These are phyloP conservation scores for Sodiomyces alkalinus DNA, from an alignment of 2,329 filamentous ascomycete genomes.

Conservation along the genomic window DNA sequence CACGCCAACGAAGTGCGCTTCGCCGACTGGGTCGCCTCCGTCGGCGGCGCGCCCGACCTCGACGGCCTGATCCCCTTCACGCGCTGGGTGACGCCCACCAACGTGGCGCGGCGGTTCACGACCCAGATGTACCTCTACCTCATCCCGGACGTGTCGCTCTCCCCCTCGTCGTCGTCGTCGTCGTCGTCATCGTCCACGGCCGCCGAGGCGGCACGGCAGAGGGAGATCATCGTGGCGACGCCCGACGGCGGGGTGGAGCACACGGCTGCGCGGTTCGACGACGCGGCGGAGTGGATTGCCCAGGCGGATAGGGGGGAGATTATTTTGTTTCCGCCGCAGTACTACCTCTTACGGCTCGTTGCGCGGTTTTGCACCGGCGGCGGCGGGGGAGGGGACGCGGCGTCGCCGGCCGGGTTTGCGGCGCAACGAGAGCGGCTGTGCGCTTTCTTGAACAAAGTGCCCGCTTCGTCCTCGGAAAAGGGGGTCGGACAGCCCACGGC, in stretches of 20 bases:
- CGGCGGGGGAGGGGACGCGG: constrained; percentile 10
- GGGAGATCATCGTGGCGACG: constrained; percentile 45
- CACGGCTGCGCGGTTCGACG: constrained; percentile 65
- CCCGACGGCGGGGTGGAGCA: constrained; percentile 54
- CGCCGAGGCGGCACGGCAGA: constrained; percentile 20
- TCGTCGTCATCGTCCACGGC: constrained; percentile 9
- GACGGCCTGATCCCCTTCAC: constrained; percentile 59
- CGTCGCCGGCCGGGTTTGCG: constrained; percentile 20
- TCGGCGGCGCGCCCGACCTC: constrained; percentile 48
- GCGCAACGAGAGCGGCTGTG: constrained; percentile 36
- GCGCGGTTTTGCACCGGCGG: constrained; percentile 29
- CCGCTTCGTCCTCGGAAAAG: constrained; percentile 24
- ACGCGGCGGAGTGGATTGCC: constrained; percentile 52
- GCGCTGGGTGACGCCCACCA: constrained; percentile 74
- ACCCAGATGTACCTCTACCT: constrained; percentile 97
- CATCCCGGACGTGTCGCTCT: constrained; percentile 47
- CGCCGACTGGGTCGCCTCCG: constrained; percentile 40
- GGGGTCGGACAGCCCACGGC: constrained; percentile 24
- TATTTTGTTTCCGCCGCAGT: constrained; percentile 83
- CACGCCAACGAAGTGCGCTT: constrained; percentile 55
- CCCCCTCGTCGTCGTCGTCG: no score
- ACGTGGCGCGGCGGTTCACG: constrained; percentile 62
- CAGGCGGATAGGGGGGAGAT: constrained; percentile 50
- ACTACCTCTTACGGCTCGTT: constrained; percentile 52
- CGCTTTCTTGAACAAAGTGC: constrained; percentile 31